Base-by-base conservation (phyloP, 1,139 yeast species). In the Cylindricascospora bacillispora region DNA sequence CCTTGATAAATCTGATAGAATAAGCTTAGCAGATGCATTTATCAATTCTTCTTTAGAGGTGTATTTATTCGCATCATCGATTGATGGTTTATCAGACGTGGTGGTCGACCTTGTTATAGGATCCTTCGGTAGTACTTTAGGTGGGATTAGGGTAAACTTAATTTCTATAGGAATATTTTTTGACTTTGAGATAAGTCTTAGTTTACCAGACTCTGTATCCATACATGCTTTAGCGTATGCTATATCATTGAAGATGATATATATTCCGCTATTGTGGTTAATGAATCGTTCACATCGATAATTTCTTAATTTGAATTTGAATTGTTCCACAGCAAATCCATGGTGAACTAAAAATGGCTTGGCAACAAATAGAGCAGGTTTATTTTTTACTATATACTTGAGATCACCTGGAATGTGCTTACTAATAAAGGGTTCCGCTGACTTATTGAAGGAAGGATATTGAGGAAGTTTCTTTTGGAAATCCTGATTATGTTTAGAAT, bases 271-370 rank as follows among this genome's bases (percentile, higher is more conserved):
- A 22, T 59, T 57, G 39, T 78, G 86, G 3, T 71, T 63, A 29
- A 78, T 48, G 2, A 81, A 69, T 35, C 81, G 60, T 1, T 73
- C 67, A 76, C 85, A 77, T 33, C 67, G 70, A 43, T 78, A 77
- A 34, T 44, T 41, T 27, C 52, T 45, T 24, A 52, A 32, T 30
- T 44, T 46, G 6, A 38, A 37, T 24, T 48, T 47, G 32, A 51
- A 49, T 33, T 51, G 52, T 29, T 43, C 52, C 4, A 39, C 32
- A 2, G 43, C 36, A 25, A 52, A 39, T 1, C 50, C 47, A 34
- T 49, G 49, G 12, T 34, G 29, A 2, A 37, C 24, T 13, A 41
- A 34, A 30, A 49, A 48, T 13, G 35, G 36, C 14, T 38, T 43
- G 56, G 67, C 35, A 63, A 70, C 46, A 34, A 66, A 59, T 22